phyloP scores from a whole-genome alignment of 768 basidiomycete genomes.

The Melanogaster broomeanus region DNA sequence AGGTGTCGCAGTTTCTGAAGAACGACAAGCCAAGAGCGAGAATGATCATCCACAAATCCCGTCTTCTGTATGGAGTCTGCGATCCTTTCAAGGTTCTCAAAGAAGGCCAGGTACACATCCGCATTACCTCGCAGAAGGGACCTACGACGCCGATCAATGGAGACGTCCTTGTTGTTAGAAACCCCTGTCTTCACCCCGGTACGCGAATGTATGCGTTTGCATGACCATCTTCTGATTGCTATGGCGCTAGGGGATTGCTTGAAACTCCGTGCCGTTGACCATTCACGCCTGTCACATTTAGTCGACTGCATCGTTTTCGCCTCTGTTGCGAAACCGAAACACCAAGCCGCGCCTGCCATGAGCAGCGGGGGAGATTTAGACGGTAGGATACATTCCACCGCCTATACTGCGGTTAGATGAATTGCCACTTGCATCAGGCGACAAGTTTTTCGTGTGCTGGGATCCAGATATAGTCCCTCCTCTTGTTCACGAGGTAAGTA shows the following conservation, averaged over 20 bases:
- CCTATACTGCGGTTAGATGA: neutral
- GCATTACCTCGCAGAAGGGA: slow-evolving; percentile 55
- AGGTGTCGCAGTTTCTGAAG: slow-evolving; percentile 53
- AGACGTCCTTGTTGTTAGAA: slow-evolving; percentile 64
- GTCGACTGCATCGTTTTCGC: slow-evolving; percentile 72
- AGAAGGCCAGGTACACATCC: slow-evolving; percentile 65
- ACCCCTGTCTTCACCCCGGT: slow-evolving; percentile 73
- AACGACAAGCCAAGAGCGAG: slow-evolving; percentile 55
- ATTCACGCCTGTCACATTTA: slow-evolving; percentile 52
- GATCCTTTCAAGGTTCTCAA: slow-evolving; percentile 63
- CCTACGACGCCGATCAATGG: slow-evolving; percentile 56
- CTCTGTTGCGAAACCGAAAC: slow-evolving; percentile 53
- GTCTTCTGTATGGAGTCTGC: slow-evolving; percentile 66
- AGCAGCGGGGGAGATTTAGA: slow-evolving; percentile 70
- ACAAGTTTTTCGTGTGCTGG: slow-evolving; percentile 72
- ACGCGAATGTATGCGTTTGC: neutral
- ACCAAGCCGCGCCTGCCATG: slow-evolving; percentile 67
- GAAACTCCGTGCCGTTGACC: slow-evolving; percentile 60
- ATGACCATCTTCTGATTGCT: neutral
- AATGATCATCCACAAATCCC: slow-evolving; percentile 63
- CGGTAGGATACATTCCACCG: too few relatives aligned
- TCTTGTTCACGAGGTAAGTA: slow-evolving; percentile 51
- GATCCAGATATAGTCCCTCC: slow-evolving; percentile 61
- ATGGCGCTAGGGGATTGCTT: slow-evolving; percentile 53
- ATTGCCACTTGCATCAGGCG: slow-evolving; percentile 40